These are phyloP conservation scores for Eragrostis curvula DNA, from an alignment of 176 grass and related monocot species.

Conservation along the genomic window DNA sequence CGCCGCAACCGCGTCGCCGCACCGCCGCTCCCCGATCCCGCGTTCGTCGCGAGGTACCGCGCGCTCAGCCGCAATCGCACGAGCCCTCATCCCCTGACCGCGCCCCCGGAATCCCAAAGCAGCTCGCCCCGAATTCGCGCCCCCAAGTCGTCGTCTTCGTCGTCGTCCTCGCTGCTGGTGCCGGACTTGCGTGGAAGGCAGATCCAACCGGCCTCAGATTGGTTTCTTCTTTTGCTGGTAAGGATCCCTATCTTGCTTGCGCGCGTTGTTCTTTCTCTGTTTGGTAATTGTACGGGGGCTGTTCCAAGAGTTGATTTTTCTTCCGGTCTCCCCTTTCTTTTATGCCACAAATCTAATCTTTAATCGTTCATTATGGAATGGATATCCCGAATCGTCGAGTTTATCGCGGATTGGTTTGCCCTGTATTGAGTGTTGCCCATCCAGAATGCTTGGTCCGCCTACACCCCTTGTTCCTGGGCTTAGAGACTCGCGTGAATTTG, in stretches of 20 bases:
- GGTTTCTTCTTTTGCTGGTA: conserved; percentile 18
- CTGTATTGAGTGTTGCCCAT: neutral
- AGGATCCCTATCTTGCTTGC: conserved; percentile 2
- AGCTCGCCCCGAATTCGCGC: neutral
- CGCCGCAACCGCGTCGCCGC: too few species aligned
- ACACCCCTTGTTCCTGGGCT: neutral
- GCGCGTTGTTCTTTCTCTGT: neutral
- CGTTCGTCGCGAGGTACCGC: conserved; percentile 2
- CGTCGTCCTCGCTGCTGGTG: neutral
- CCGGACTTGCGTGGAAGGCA: neutral
- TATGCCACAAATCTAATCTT: neutral
- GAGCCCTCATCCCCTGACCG: neutral
- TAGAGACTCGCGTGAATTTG: neutral
- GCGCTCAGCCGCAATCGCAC: neutral
- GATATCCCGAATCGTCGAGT: neutral
- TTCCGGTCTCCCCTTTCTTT: neutral
- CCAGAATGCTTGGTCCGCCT: neutral
- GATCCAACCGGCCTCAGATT: conserved; percentile 9
- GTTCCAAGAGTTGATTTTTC: neutral
- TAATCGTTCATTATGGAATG: neutral
- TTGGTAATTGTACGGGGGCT: neutral
- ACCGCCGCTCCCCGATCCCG: neutral
- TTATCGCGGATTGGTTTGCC: neutral
- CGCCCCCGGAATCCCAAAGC: neutral
- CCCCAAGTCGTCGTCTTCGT: neutral